Conservation (phyloP, 192 early-diverging fungal species). For the Funneliformis geosporum region DNA sequence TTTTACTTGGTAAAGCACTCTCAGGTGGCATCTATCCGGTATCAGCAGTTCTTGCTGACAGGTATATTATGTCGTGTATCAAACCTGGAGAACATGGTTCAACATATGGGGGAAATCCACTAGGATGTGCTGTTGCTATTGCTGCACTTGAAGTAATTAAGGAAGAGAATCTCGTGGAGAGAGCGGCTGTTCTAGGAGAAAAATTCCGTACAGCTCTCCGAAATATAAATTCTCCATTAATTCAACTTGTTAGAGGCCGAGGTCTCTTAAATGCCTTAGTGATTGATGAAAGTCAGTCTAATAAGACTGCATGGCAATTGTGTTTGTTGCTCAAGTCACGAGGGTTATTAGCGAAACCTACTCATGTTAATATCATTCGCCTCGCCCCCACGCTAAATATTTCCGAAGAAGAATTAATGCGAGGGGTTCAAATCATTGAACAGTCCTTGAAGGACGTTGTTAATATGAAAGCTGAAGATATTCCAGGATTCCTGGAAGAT, state of each 20-base stretch:
- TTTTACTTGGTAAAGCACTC: conserved; percentile 97
- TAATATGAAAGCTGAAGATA: conserved; percentile 57
- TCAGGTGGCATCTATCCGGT: conserved; percentile 97
- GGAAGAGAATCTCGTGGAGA: conserved; percentile 89
- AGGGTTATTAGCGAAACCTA: conserved; percentile 96
- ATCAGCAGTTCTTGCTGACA: conserved; percentile 85
- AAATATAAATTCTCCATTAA: conserved; percentile 76
- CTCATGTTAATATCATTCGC: conserved; percentile 97
- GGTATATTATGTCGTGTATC: conserved; percentile 79
- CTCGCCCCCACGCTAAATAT: conserved; percentile 95
- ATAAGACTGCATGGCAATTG: conserved; percentile 95
- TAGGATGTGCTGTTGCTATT: conserved; percentile 92
- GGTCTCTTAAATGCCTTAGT: conserved; percentile 97
- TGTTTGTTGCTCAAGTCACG: conserved; percentile 91
- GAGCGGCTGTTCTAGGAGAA: conserved; percentile 73
- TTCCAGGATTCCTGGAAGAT: conserved; percentile 50
- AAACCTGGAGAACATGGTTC: conserved; percentile 94
- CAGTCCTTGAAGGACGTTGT: conserved; percentile 73
- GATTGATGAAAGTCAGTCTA: conserved; percentile 80
- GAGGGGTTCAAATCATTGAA: conserved; percentile 80
- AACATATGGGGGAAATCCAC: conserved; percentile 97
- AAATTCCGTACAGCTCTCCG: conserved; percentile 80
- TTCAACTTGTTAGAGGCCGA: conserved; percentile 83
- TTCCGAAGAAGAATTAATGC: conserved; percentile 84
- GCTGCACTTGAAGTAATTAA: conserved; percentile 93